phyloP scores from a whole-genome alignment of 306 rosid species.

The Ormosia emarginata region DNA sequence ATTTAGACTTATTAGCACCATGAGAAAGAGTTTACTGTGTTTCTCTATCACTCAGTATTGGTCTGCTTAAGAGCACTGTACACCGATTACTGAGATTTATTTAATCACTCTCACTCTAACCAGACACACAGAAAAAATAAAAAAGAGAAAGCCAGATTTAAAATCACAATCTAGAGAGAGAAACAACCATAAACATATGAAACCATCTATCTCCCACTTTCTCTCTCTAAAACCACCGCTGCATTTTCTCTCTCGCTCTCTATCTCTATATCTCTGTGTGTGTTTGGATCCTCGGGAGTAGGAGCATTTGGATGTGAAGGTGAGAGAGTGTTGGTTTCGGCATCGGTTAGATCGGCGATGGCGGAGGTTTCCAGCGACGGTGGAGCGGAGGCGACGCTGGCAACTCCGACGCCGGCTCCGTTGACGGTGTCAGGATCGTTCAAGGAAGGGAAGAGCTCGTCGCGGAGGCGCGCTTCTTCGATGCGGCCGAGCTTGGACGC shows the following conservation, averaged over 20 bases:
- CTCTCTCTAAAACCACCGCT: slow-evolving; percentile 38
- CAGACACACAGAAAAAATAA: neutral
- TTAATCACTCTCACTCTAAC: slow-evolving; percentile 26
- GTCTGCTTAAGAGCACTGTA: slow-evolving; percentile 41
- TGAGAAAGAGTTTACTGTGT: slow-evolving; percentile 28
- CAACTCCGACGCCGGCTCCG: slow-evolving; percentile 46
- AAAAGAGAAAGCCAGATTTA: slow-evolving; percentile 41
- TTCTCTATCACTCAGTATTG: slow-evolving; percentile 35
- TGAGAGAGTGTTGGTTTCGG: slow-evolving; percentile 5
- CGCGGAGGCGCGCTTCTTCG: slow-evolving; percentile 63
- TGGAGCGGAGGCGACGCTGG: slow-evolving; percentile 28
- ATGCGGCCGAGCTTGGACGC: slow-evolving; percentile 89
- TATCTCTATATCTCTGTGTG: neutral
- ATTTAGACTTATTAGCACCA: neutral
- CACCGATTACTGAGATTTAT: slow-evolving; percentile 23
- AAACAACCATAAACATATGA: slow-evolving; percentile 35
- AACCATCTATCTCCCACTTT: slow-evolving; percentile 19
- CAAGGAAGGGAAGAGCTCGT: slow-evolving; percentile 85
- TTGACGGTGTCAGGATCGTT: slow-evolving; percentile 80
- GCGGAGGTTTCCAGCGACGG: slow-evolving; percentile 72
- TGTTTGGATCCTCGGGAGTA: slow-evolving; percentile 43
- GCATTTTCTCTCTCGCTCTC: slow-evolving; percentile 22
- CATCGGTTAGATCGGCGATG: slow-evolving; percentile 77
- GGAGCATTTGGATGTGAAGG: slow-evolving; percentile 67
- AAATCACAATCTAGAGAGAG: slow-evolving; percentile 56